Percentiles rank a stretch among this genome's conserved stretches.
Conservation (phyloP, 208 protist species). For the Spongospora subterranea region DNA sequence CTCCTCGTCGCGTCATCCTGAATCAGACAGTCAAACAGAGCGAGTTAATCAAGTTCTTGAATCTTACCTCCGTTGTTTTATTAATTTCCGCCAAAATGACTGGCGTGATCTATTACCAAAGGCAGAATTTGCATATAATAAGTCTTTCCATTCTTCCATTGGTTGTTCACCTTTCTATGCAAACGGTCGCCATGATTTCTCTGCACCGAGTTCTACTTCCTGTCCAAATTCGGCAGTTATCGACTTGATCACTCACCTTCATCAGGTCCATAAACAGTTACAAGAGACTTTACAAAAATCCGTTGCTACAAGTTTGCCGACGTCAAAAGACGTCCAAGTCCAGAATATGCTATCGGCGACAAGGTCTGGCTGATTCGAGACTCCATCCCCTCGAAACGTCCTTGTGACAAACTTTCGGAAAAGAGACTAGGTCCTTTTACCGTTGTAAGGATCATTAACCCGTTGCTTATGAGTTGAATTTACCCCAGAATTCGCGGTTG, state of each 20-base stretch:
- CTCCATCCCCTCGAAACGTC: not conserved
- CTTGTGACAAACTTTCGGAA: not conserved
- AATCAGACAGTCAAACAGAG: slow-evolving; percentile 42
- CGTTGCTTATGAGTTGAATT: slow-evolving; percentile 9
- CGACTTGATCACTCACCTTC: not conserved
- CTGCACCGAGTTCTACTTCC: not conserved
- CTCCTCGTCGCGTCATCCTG: slow-evolving; percentile 19
- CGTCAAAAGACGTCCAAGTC: not conserved
- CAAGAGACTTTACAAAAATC: not conserved
- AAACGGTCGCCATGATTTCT: not conserved
- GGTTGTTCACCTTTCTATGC: not conserved
- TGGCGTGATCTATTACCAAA: not conserved
- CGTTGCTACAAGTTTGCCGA: not conserved
- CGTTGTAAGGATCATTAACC: not conserved
- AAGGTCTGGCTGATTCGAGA: not conserved
- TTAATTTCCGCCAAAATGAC: slow-evolving; percentile 47
- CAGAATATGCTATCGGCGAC: not conserved
- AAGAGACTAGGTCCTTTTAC: not conserved
- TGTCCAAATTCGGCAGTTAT: not conserved
- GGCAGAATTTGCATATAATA: slow-evolving; percentile 49
- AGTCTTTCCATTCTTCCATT: not conserved
- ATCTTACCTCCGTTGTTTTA: not conserved
- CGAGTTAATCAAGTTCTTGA: slow-evolving; percentile 41
- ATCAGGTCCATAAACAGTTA: not conserved
- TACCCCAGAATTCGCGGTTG: not conserved